Evolutionary conservation across 2,329 filamentous ascomycete genomes (phyloP), one percentile per base, ranked within the genome.

Genomic region (Metarhizium anisopliae): DNA sequence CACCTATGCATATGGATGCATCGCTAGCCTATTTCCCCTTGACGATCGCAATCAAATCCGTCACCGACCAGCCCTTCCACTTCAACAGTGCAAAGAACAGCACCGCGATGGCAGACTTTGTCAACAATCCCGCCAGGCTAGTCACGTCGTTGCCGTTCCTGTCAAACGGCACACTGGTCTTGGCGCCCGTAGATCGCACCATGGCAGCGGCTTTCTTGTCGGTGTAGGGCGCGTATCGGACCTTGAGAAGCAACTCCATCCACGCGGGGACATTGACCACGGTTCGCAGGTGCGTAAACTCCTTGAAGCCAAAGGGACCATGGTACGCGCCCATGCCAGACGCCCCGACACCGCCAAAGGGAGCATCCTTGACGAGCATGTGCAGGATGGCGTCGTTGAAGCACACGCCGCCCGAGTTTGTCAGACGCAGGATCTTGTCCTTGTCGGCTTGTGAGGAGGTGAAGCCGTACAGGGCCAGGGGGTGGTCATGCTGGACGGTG

Each of bases 281-380:
- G 6, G 57, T 59, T 16, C 69, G 63, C 6, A 60, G 56, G 51
- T 71, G 68, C 1, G 61, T 63, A 42, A 71, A 72, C 11, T 62
- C 61, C 6, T 68, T 63, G 60, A 78, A 68, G 29, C 74, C 72
- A 56, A 71, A 68, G 47, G 62, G 61, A 5, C 76, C 76, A 55
- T 76, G 74, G 59, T 77, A 77, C 18, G 63, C 62, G 18, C 76
- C 76, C 29, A 67, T 64, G 2, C 76, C 76, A 0, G 72, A 74
- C 13, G 67, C 67, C 13, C 76, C 76, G 18, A 76, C 71, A 6
- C 76, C 75, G 14, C 76, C 76, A 56, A 78, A 78, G 0, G 76
- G 74, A 0, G 72, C 71, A 13, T 63, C 66, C 0, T 66, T 65
- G n/a, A 72, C 65, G 1, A 60, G 63, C 29, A 68, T 67, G 50